Conservation (phyloP, 2,329 filamentous ascomycete species). For the Fonsecaea multimorphosa region DNA sequence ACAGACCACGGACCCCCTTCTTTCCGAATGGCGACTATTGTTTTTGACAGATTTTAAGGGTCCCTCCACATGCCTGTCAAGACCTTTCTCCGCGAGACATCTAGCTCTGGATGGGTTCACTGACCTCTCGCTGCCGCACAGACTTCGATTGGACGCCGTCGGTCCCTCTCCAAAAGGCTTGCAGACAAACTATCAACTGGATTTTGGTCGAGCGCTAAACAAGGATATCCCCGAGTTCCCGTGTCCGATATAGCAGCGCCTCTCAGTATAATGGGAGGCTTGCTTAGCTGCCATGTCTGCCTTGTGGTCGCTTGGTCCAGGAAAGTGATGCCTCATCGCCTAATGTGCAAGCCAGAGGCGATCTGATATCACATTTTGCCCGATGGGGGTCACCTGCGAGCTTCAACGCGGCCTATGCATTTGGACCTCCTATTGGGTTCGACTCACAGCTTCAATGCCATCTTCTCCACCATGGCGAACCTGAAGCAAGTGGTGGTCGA, state of each 20-base stretch:
- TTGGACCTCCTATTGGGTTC: constrained; percentile 13
- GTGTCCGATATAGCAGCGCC: constrained; percentile 1
- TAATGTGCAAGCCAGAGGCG: constrained; percentile 14
- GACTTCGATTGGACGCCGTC: constrained; percentile 3
- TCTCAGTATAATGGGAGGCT: neutral
- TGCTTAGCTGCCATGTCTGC: neutral
- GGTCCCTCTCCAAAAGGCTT: neutral
- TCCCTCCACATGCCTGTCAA: constrained; percentile 3
- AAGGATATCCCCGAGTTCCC: constrained; percentile 1
- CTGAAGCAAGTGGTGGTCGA: neutral
- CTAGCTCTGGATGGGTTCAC: neutral
- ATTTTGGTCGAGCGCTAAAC: neutral
- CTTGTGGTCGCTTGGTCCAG: neutral
- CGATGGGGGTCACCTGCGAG: constrained; percentile 14
- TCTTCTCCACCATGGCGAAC: constrained; percentile 16
- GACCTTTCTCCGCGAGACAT: constrained; percentile 4
- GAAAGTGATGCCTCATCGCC: neutral
- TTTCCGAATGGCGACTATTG: neutral
- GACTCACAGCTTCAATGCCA: neutral
- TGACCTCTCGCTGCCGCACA: neutral
- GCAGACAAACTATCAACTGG: neutral
- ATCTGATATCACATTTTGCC: constrained; percentile 30
- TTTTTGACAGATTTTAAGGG: neutral
- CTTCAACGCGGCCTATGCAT: neutral
- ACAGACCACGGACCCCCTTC: neutral